Base-by-base conservation (phyloP, 495 filamentous ascomycete species). In the Daldinia decipiens region DNA sequence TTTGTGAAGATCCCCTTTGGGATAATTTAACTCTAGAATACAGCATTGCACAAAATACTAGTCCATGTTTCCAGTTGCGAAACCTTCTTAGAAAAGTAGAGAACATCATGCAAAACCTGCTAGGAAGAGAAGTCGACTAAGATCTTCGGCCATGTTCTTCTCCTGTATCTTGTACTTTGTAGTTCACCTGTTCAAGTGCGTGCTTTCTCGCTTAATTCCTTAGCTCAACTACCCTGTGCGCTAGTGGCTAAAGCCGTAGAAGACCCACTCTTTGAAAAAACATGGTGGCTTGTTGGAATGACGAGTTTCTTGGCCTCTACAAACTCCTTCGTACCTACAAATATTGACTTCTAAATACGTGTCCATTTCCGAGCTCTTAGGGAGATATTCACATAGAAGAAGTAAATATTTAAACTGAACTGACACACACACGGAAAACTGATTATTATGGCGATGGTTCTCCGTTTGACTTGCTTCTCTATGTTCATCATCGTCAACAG, bases 211-310 rank as follows among this genome's bases (percentile, higher is more conserved):
- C 70, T 72, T 68, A 65, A 51, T 72, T 58, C 47, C 55, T 47
- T 65, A 60, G 68, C 40, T 59, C 47, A 43, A 57, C 47, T 32
- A 54, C 15, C 12, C 31, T 53, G 32, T 55, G 38, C 65, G 47
- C 70, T 68, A 72, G 38, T 68, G 65, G 70, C 65, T 68, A 72
- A 72, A 72, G 65, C 65, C 70, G 70, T 29, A 24, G 58, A 26
- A 36, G 65, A 26, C 52, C 70, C 70, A 68, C 70, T 5, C 27
- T 40, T 19, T 43, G 4, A n/a, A 64, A 72, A 72, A 72, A 68
- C 62, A 72, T 61, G 70, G 65, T 72, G 70, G 70, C 70, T 72
- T 68, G 65, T 68, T 72, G 70, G 70, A 72, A 72, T 72, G 70
- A 72, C 65, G 69, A 72, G 59, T 67, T 67, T 63, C 58, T 62